Evolutionary conservation across 2,329 filamentous ascomycete species (phyloP).

Genomic region (Paecilomyces fulvus): DNA sequence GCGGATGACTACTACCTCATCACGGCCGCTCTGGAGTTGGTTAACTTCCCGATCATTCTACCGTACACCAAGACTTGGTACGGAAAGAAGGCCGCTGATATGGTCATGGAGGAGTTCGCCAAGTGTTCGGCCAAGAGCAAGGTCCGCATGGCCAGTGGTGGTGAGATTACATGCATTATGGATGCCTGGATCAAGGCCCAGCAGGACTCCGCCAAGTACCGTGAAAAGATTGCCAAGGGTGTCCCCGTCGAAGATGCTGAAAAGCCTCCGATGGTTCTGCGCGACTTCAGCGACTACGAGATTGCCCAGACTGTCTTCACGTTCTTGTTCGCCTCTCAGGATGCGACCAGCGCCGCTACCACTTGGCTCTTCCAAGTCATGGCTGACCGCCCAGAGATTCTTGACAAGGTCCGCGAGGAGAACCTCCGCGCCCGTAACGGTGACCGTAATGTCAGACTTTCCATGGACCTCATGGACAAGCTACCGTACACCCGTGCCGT

Average conservation of each 20-base stretch:
- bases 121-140: slow-evolving; percentile 92
- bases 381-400: slow-evolving; percentile 85
- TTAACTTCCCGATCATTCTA: slow-evolving; percentile 96
- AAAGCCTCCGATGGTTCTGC: slow-evolving; percentile 75
- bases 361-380: slow-evolving; percentile 95
- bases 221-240: slow-evolving; percentile 67
- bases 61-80: slow-evolving; percentile 96
- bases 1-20: slow-evolving; percentile 96
- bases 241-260: slow-evolving; percentile 58
- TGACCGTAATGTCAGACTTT: slow-evolving; percentile 60
- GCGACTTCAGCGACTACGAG: slow-evolving; percentile 82
- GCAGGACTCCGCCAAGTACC: slow-evolving; percentile 75
- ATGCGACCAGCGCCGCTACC: slow-evolving; percentile 85
- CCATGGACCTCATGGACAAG: slow-evolving; percentile 79
- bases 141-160: slow-evolving; percentile 81
- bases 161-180: slow-evolving; percentile 84
- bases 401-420: slow-evolving; percentile 86
- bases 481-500: slow-evolving; percentile 87
- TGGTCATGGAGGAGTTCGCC: slow-evolving; percentile 81
- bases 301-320: slow-evolving; percentile 92
- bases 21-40: slow-evolving; percentile 87
- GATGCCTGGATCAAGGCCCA: slow-evolving; percentile 89
- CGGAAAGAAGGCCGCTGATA: slow-evolving; percentile 88
- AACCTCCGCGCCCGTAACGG: slow-evolving; percentile 70
- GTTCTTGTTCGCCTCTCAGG: slow-evolving; percentile 94